Evolutionary conservation across 179 eudicot species (phyloP).

Genomic region (Carnegiea gigantea): DNA sequence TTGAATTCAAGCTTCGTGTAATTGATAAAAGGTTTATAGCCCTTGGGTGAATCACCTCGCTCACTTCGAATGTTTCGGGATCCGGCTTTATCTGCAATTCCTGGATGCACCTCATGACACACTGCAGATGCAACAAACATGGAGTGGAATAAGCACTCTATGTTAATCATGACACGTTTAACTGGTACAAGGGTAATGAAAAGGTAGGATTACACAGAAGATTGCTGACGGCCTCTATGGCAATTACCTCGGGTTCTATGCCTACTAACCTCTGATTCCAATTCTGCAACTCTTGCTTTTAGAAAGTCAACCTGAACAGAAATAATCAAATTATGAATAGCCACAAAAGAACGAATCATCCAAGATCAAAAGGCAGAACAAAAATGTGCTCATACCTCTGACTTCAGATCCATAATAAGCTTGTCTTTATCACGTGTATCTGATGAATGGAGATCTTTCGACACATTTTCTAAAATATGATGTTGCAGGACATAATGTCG

Average conservation of each 20-base stretch:
- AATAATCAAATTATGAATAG: background rate
- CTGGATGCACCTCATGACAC: constrained; percentile 26
- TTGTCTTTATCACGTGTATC: constrained; percentile 36
- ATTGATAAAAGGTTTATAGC: constrained; percentile 65
- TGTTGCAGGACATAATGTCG: constrained; percentile 21
- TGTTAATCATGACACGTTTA: background rate
- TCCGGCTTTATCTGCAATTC: constrained; percentile 35
- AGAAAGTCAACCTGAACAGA: constrained; percentile 54
- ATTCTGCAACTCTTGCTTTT: constrained; percentile 48
- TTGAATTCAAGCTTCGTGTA: constrained; percentile 85
- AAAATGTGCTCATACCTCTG: constrained; percentile 49
- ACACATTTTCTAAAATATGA: constrained; percentile 28
- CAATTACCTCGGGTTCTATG: constrained; percentile 37
- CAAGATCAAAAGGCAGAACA: constrained; percentile 13
- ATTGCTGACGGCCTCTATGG: constrained; percentile 6
- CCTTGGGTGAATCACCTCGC: constrained; percentile 37
- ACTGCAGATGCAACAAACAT: constrained; percentile 25
- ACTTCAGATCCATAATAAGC: constrained; percentile 39
- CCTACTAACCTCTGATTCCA: constrained; percentile 48
- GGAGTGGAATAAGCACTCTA: background rate
- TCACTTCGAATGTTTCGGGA: constrained; percentile 36
- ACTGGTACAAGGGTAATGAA: constrained; percentile 8
- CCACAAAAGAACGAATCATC: no score
- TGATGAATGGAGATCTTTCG: constrained; percentile 23
- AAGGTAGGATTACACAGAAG: constrained; percentile 3